Evolutionary conservation across 2,329 filamentous ascomycete species (phyloP).

Genomic region (Moelleriella libera): DNA sequence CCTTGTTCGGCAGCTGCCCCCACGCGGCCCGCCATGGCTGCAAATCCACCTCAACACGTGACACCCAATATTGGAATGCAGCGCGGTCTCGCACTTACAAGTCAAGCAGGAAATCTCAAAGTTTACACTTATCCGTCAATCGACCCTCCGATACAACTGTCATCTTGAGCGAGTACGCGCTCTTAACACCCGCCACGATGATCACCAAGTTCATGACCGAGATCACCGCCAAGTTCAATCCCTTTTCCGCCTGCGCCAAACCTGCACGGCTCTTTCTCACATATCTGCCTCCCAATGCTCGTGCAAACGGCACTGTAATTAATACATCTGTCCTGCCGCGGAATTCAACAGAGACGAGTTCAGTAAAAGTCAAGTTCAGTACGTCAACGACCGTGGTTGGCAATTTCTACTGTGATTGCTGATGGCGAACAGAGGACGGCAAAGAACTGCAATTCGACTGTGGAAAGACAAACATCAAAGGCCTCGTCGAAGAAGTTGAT

Average conservation of each 20-base stretch:
- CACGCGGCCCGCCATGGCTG: no score
- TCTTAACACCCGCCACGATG: conserved; percentile 35
- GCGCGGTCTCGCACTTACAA: background rate
- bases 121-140: no score
- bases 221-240: conserved; percentile 80
- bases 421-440: conserved; percentile 58
- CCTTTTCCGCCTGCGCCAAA: conserved; percentile 67
- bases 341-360: conserved; percentile 51
- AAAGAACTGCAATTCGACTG: conserved; percentile 77
- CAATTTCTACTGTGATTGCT: conserved; percentile 5
- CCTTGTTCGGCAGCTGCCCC: background rate
- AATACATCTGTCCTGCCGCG: conserved; percentile 63
- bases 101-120: background rate
- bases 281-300: conserved; percentile 66
- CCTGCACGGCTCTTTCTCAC: conserved; percentile 81
- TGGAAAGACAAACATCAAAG: conserved; percentile 69
- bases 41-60: background rate
- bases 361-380: conserved; percentile 78
- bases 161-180: background rate
- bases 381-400: conserved; percentile 16
- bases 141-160: background rate
- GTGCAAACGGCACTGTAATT: conserved; percentile 60
- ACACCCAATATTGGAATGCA: background rate
- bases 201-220: conserved; percentile 78
- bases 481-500: conserved; percentile 78